These are phyloP conservation scores for Acrodontium crateriforme DNA, from an alignment of 2,329 filamentous ascomycete species.

Conservation along the genomic window DNA sequence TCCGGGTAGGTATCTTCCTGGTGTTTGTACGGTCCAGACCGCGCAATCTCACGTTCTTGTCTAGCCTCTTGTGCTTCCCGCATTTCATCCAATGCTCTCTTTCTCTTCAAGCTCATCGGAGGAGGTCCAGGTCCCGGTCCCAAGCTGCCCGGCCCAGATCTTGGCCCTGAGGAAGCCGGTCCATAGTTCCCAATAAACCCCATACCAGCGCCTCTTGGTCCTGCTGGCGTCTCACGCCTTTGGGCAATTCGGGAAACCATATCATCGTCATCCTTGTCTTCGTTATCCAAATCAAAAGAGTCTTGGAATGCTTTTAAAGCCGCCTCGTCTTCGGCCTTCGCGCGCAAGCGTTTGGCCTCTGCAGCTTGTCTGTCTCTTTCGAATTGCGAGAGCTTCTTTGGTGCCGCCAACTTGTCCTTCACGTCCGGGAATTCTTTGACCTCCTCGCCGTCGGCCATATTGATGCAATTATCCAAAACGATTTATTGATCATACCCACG, in stretches of 20 bases:
- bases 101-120: slow-evolving; percentile 20
- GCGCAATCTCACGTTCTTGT: slow-evolving; percentile 10
- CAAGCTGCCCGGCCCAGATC: slow-evolving; percentile 37
- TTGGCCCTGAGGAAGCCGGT: slow-evolving; percentile 24
- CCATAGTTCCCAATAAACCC: slow-evolving; percentile 8
- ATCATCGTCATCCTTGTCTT: slow-evolving; percentile 12
- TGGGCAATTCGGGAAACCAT: slow-evolving; percentile 2
- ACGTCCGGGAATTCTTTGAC: slow-evolving; percentile 51
- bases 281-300: slow-evolving; percentile 50
- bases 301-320: slow-evolving; percentile 82
- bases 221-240: slow-evolving; percentile 13
- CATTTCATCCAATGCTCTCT: slow-evolving; percentile 20
- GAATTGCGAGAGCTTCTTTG: slow-evolving; percentile 73
- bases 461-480: no score
- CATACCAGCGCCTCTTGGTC: slow-evolving; percentile 28
- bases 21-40: slow-evolving; percentile 3
- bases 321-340: slow-evolving; percentile 75
- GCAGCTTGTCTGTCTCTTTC: slow-evolving; percentile 81
- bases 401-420: slow-evolving; percentile 58
- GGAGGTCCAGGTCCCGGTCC: slow-evolving; percentile 26
- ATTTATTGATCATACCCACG: no score
- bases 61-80: slow-evolving; percentile 17
- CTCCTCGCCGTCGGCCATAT: slow-evolving; percentile 11
- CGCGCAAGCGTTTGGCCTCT: slow-evolving; percentile 72
- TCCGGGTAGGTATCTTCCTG: slow-evolving; percentile 5